phyloP scores from a whole-genome alignment of 352 stramenopile genomes.

The Globisporangium polare region DNA sequence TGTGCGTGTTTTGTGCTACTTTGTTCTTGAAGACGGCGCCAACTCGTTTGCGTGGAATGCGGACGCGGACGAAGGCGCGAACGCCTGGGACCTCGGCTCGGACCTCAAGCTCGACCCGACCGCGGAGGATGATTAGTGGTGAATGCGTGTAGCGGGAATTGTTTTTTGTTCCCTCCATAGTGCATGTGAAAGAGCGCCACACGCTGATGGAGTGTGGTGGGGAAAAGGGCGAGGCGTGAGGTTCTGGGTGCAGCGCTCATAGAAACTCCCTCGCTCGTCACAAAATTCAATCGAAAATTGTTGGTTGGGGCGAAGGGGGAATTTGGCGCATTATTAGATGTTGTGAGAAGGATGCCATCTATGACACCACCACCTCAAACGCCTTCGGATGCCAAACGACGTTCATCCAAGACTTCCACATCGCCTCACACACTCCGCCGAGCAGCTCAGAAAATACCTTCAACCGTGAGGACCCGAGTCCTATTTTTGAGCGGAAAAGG shows the following conservation, averaged over 20 bases:
- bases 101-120: slow-evolving; percentile 34
- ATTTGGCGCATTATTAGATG: too few species aligned
- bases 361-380: too few species aligned
- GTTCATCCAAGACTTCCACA: too few species aligned
- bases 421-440: too few species aligned
- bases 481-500: too few species aligned
- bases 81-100: slow-evolving; percentile 44
- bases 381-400: too few species aligned
- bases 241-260: background rate
- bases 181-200: background rate
- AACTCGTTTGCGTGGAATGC: slow-evolving; percentile 76
- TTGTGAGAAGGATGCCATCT: too few species aligned
- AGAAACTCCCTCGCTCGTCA: background rate
- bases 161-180: background rate
- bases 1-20: slow-evolving; percentile 9
- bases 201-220: background rate
- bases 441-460: too few species aligned
- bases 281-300: background rate
- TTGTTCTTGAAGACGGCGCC: slow-evolving; percentile 42
- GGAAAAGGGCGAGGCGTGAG: background rate
- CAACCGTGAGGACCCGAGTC: too few species aligned
- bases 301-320: too few species aligned
- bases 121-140: background rate
- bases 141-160: background rate
- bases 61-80: slow-evolving; percentile 59